Evolutionary conservation across 352 stramenopile genomes (phyloP).

Genomic region (Phytopythium sindhum): DNA sequence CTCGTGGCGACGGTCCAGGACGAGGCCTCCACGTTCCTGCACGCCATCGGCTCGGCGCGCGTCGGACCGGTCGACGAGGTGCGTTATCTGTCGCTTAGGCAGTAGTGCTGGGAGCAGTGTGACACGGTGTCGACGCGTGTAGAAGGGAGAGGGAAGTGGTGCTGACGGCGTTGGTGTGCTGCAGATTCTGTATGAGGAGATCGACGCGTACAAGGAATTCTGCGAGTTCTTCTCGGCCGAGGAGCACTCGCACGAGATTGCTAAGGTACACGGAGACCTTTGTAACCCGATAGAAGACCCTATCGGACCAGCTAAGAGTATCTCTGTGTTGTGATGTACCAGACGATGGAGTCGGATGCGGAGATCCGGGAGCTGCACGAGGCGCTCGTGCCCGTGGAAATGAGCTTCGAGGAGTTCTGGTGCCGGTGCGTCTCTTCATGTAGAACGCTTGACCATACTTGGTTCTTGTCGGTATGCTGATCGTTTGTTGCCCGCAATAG

Average conservation of each 20-base stretch:
- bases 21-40: constrained; percentile 62
- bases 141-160: not conserved
- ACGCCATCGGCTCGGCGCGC: constrained; percentile 50
- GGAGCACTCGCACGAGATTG: constrained; percentile 71
- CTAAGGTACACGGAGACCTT: constrained; percentile 16
- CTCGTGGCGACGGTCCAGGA: constrained; percentile 72
- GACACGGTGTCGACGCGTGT: too few relatives aligned
- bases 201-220: constrained; percentile 71
- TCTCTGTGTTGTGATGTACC: not conserved
- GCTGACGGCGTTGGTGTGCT: not conserved
- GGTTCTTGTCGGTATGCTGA: not conserved
- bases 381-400: constrained; percentile 63
- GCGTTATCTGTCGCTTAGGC: not conserved
- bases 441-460: not conserved
- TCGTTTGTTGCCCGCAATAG: constrained; percentile 5
- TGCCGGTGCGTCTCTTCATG: constrained; percentile 37
- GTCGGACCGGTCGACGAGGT: constrained; percentile 76
- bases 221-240: constrained; percentile 57
- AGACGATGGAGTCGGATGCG: constrained; percentile 49
- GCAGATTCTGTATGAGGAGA: constrained; percentile 75
- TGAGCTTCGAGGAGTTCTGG: constrained; percentile 86
- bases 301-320: not conserved
- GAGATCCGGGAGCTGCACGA: constrained; percentile 61
- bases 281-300: not conserved
- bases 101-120: too few relatives aligned